Evolutionary conservation across 768 basidiomycete species (phyloP).

Genomic region (Boletus reticulatus): DNA sequence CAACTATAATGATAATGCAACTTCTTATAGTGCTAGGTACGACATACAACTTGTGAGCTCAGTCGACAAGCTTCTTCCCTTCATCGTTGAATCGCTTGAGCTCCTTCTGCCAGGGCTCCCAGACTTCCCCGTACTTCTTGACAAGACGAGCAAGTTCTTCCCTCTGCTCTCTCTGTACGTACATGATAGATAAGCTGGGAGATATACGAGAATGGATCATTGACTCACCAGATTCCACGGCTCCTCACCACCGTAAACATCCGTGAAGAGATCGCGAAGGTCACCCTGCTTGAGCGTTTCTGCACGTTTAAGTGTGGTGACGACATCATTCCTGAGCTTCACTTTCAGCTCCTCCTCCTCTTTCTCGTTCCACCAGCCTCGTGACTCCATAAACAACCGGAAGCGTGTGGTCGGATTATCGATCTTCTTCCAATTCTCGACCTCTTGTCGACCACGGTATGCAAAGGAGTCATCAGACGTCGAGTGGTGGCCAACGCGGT

Average conservation of each 20-base stretch:
- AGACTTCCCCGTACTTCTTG: constrained; percentile 81
- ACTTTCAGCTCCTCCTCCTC: constrained; percentile 73
- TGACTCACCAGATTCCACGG: constrained; percentile 79
- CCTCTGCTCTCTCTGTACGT: constrained; percentile 71
- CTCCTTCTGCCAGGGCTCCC: constrained; percentile 86
- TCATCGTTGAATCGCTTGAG: constrained; percentile 71
- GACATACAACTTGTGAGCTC: background rate
- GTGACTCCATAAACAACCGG: constrained; percentile 79
- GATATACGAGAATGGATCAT: background rate
- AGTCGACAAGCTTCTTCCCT: constrained; percentile 55
- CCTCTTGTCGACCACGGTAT: constrained; percentile 85
- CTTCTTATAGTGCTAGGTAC: too few species aligned
- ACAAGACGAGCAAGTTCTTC: constrained; percentile 72
- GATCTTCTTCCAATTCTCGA: constrained; percentile 87
- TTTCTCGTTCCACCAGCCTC: constrained; percentile 79
- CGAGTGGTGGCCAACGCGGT: constrained; percentile 92
- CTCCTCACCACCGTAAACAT: constrained; percentile 83
- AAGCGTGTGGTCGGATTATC: constrained; percentile 88
- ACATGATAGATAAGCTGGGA: background rate
- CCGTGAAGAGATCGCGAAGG: constrained; percentile 80
- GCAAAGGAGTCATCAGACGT: constrained; percentile 96
- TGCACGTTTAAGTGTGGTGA: constrained; percentile 75
- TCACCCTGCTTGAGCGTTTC: constrained; percentile 68
- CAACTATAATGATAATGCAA: background rate
- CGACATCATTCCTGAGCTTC: constrained; percentile 66